A percentile compares a stretch with the other conserved stretches of the same genome.
Conservation (phyloP, 306 rosid genomes). For the Casuarina glauca region DNA sequence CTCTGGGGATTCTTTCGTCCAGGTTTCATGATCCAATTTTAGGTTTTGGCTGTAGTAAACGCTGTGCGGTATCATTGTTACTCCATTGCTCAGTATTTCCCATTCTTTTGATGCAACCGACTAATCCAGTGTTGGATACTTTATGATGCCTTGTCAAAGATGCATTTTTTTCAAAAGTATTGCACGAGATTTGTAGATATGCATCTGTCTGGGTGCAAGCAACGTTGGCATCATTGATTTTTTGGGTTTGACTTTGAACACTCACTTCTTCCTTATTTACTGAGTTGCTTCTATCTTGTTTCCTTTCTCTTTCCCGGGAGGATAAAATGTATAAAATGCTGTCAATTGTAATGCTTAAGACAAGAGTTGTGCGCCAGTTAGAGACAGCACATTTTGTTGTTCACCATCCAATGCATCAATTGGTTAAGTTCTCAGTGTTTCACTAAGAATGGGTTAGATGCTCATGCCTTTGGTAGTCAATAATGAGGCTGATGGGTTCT, state of each 20-base stretch:
- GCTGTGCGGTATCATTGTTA: constrained; percentile 3
- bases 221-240: neutral
- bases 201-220: neutral
- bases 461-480: neutral
- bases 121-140: neutral
- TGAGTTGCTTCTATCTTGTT: neutral
- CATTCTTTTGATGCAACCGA: neutral
- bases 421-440: neutral
- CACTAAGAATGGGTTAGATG: neutral
- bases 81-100: neutral
- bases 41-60: neutral
- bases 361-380: neutral
- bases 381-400: neutral
- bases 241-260: neutral
- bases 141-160: neutral
- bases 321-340: neutral
- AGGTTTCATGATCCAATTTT: constrained; percentile 6
- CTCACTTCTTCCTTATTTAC: neutral
- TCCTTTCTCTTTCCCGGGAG: neutral
- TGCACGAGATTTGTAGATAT: neutral
- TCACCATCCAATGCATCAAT: neutral
- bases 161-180: neutral
- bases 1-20: neutral
- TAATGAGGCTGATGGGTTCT: neutral
- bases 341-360: neutral